Percentiles rank a stretch among this genome's conserved stretches.
phyloP scores from a whole-genome alignment of 345 rosid genomes.

The Gossypium arboreum region DNA sequence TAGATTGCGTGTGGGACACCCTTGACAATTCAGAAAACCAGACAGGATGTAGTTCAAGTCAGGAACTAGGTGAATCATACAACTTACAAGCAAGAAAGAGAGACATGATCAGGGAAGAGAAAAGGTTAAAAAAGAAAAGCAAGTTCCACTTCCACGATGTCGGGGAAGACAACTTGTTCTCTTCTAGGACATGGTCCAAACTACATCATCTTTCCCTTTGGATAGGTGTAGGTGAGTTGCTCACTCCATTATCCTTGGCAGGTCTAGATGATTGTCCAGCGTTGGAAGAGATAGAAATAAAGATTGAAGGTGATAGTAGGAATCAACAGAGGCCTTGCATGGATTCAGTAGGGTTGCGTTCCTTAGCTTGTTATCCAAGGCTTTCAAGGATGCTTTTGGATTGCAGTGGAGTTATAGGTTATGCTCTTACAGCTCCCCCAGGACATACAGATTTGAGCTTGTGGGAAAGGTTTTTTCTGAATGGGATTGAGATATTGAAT shows the following conservation, averaged over 20 bases:
- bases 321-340: slow-evolving; percentile 22
- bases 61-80: background rate
- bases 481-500: slow-evolving; percentile 27
- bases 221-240: slow-evolving; percentile 30
- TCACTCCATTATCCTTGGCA: slow-evolving; percentile 21
- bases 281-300: slow-evolving; percentile 35
- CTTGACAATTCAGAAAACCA: background rate
- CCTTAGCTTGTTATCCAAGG: slow-evolving; percentile 24
- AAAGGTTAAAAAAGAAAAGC: slow-evolving; percentile 23
- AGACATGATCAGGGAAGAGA: background rate
- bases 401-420: slow-evolving; percentile 36
- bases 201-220: slow-evolving; percentile 31
- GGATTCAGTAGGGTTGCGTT: slow-evolving; percentile 27
- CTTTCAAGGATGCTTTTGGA: slow-evolving; percentile 38
- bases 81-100: background rate
- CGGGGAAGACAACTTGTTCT: slow-evolving; percentile 11
- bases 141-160: slow-evolving; percentile 8
- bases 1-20: slow-evolving; percentile 35
- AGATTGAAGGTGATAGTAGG: slow-evolving; percentile 40
- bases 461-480: slow-evolving; percentile 43
- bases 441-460: slow-evolving; percentile 39
- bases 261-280: slow-evolving; percentile 34
- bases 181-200: slow-evolving; percentile 25
- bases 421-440: slow-evolving; percentile 37
- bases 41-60: background rate